Evolutionary conservation across 164 flowering plant genomes (phyloP).

Genomic region (Sextonia rubra): DNA sequence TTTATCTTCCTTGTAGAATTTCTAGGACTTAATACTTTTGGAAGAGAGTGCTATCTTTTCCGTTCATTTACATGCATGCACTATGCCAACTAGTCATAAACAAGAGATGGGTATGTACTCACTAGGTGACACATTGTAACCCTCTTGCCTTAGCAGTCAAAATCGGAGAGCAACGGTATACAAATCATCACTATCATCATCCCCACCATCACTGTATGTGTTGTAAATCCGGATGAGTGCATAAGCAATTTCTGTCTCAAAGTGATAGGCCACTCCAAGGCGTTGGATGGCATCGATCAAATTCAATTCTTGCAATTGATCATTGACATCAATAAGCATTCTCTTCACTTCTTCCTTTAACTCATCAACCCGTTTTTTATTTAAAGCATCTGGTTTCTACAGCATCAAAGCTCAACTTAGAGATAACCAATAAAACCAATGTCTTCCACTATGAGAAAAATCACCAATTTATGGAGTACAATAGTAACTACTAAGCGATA

Average conservation of each 20-base stretch:
- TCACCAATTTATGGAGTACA: no score
- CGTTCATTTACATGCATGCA: no score
- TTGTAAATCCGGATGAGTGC: not conserved
- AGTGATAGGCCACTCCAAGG: constrained; percentile 14
- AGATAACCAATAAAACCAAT: no score
- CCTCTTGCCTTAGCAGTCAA: constrained; percentile 15
- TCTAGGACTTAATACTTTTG: no score
- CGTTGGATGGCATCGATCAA: constrained; percentile 14
- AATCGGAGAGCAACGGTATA: constrained; percentile 6
- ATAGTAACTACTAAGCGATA: no score
- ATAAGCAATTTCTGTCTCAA: constrained; percentile 10
- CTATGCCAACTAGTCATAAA: no score
- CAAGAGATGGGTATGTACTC: not conserved
- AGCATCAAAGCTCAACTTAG: not conserved
- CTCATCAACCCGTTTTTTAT: not conserved
- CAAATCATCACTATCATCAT: not conserved
- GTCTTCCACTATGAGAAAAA: no score
- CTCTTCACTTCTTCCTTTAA: constrained; percentile 6
- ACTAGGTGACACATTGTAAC: constrained; percentile 8
- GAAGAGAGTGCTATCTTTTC: no score
- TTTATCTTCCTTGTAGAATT: no score
- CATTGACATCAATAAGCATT: not conserved
- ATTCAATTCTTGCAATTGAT: not conserved
- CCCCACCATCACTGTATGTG: no score
- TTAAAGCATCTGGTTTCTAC: constrained; percentile 2